Conservation (phyloP, 768 basidiomycete species). For the Chalciporus pseudorubinellus region DNA sequence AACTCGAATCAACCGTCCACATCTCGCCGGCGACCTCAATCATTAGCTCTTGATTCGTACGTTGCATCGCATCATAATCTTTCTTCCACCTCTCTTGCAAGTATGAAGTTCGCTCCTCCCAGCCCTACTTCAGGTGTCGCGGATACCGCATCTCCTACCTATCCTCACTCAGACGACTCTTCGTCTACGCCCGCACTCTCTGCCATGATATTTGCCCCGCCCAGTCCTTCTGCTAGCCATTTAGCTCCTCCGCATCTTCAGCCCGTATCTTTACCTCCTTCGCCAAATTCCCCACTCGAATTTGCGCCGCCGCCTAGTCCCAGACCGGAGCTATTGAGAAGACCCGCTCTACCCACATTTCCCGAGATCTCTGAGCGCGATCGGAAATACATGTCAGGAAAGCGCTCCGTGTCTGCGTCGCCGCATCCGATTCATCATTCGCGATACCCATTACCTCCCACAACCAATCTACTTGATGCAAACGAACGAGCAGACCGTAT, state of each 20-base stretch:
- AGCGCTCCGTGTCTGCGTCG: slow-evolving; percentile 31
- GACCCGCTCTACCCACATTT: slow-evolving; percentile 45
- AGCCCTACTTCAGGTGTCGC: slow-evolving; percentile 17
- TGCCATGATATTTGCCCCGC: slow-evolving; percentile 29
- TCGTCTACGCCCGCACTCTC: slow-evolving; percentile 25
- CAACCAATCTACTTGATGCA: slow-evolving; percentile 63
- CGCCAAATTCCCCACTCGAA: slow-evolving; percentile 31
- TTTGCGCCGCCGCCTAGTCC: slow-evolving; percentile 24
- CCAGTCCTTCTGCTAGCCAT: slow-evolving; percentile 21
- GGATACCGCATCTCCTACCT: slow-evolving; percentile 11
- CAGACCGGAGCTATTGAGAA: slow-evolving; percentile 12
- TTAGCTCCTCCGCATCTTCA: slow-evolving; percentile 9
- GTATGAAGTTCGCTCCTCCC: slow-evolving; percentile 32
- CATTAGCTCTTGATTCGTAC: slow-evolving; percentile 22
- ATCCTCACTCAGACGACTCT: slow-evolving; percentile 4
- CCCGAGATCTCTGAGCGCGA: slow-evolving; percentile 47
- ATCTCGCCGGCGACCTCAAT: slow-evolving; percentile 15
- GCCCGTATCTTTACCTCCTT: slow-evolving; percentile 23
- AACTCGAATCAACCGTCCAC: not conserved
- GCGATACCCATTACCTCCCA: slow-evolving; percentile 47
- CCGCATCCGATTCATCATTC: slow-evolving; percentile 17
- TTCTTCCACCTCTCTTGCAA: slow-evolving; percentile 28
- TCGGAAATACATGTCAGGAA: slow-evolving; percentile 16
- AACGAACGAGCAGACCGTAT: slow-evolving; percentile 71
- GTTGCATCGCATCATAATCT: slow-evolving; percentile 11